Conservation (phyloP, 352 stramenopile genomes). For the Phytophthora sp. region DNA sequence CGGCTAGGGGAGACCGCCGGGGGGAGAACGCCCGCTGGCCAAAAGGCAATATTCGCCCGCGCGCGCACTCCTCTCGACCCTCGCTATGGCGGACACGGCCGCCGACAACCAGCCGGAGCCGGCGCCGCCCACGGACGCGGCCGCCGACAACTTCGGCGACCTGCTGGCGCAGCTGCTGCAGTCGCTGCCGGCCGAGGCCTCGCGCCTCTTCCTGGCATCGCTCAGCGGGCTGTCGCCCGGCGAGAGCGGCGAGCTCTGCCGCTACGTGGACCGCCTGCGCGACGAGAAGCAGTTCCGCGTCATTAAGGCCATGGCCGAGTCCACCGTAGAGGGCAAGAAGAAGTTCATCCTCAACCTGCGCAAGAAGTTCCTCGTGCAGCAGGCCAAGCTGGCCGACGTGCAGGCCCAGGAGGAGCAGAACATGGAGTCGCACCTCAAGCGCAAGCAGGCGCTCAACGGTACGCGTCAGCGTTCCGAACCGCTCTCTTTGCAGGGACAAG, state of each 20-base stretch:
- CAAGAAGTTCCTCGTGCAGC: constrained; percentile 74
- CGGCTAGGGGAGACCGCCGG: constrained; percentile 17
- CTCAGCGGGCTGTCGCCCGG: constrained; percentile 73
- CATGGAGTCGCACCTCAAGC: constrained; percentile 70
- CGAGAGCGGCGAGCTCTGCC: constrained; percentile 79
- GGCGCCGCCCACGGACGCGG: constrained; percentile 30
- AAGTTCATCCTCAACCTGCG: constrained; percentile 74
- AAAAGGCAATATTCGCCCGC: constrained; percentile 41
- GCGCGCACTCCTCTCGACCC: neutral
- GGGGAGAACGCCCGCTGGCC: constrained; percentile 20
- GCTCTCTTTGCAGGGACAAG: too few relatives aligned
- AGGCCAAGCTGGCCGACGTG: constrained; percentile 57
- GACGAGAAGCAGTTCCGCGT: constrained; percentile 88
- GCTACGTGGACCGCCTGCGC: constrained; percentile 74
- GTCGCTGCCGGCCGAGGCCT: constrained; percentile 73
- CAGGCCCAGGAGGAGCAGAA: constrained; percentile 63
- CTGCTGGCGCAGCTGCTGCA: constrained; percentile 77
- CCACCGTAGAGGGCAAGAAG: constrained; percentile 79
- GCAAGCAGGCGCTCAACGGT: constrained; percentile 77
- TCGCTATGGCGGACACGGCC: constrained; percentile 31
- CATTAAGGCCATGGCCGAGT: constrained; percentile 85
- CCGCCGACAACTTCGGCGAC: constrained; percentile 66
- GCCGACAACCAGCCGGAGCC: constrained; percentile 44
- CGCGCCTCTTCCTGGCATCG: constrained; percentile 75
- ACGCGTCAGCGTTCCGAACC: constrained; percentile 8